Evolutionary conservation across 2,329 filamentous ascomycete species (phyloP).

Genomic region (Cytospora leucostoma): DNA sequence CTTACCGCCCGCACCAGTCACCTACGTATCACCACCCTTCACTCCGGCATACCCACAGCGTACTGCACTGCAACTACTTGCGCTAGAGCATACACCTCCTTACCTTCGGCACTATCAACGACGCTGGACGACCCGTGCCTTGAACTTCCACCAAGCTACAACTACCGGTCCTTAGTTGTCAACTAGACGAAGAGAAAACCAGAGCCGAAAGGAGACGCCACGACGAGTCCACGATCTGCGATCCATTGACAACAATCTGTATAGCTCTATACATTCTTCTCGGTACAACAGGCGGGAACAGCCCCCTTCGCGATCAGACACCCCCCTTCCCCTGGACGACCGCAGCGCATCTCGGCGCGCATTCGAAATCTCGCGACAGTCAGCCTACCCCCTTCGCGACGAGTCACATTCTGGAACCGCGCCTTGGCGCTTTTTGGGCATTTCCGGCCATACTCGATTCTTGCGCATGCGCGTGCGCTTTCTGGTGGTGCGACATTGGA

Average conservation of each 20-base stretch:
- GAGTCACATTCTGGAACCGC: conserved; percentile 1
- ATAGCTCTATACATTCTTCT: background rate
- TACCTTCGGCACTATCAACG: conserved; percentile 18
- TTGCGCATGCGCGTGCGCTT: conserved; percentile 13
- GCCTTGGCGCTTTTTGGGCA: background rate
- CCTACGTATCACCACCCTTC: conserved; percentile 12
- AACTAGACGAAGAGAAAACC: conserved; percentile 4
- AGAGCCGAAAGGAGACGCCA: background rate
- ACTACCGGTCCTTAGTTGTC: conserved; percentile 20
- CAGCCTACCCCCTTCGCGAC: conserved; percentile 4
- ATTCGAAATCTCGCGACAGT: background rate
- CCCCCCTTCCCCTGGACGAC: background rate
- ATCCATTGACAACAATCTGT: conserved; percentile 3
- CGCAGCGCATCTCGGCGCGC: background rate
- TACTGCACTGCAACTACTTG: conserved; percentile 15
- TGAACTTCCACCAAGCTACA: conserved; percentile 16
- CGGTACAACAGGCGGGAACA: background rate
- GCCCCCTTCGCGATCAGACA: background rate
- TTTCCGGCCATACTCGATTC: background rate
- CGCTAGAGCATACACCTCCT: conserved; percentile 18
- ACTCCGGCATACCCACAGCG: conserved; percentile 19
- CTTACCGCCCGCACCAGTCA: background rate
- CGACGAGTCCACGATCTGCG: conserved; percentile 14
- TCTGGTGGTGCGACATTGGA: conserved; percentile 19
- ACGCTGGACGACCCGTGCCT: conserved; percentile 26